Percentiles rank a stretch among this genome's conserved stretches.
These are phyloP conservation scores for Allium fistulosum DNA, from an alignment of 106 monocot genomes.

Conservation along the genomic window DNA sequence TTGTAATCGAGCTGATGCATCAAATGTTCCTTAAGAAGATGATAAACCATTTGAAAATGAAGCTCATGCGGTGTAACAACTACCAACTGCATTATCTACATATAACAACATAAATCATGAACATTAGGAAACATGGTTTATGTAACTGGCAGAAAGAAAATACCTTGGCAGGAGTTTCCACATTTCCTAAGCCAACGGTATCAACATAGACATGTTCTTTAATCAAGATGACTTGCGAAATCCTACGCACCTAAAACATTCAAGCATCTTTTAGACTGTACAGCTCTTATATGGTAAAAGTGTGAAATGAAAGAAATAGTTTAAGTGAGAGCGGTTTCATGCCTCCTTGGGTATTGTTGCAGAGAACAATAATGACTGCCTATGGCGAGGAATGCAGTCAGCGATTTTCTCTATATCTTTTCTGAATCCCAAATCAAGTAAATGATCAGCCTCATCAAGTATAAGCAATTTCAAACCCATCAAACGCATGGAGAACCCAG, in stretches of 20 bases:
- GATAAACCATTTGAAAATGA: slow-evolving; percentile 74
- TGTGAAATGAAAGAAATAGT: too few species aligned
- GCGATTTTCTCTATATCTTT: slow-evolving; percentile 95
- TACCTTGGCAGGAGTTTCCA: slow-evolving; percentile 85
- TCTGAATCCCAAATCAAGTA: slow-evolving; percentile 87
- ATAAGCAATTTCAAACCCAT: slow-evolving; percentile 90
- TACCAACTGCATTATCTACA: slow-evolving; percentile 65
- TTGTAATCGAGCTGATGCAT: slow-evolving; percentile 73
- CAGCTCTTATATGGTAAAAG: too few species aligned
- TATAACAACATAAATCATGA: slow-evolving; percentile 1
- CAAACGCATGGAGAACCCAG: slow-evolving; percentile 77
- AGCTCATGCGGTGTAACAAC: slow-evolving; percentile 71
- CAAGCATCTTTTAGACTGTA: too few species aligned
- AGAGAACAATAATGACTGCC: slow-evolving; percentile 84
- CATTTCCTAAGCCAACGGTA: slow-evolving; percentile 62
- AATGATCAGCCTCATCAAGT: slow-evolving; percentile 94
- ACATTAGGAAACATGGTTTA: background rate
- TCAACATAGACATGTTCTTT: slow-evolving; percentile 78
- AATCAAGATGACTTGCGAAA: slow-evolving; percentile 89
- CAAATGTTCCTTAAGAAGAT: slow-evolving; percentile 72
- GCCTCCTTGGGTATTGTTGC: slow-evolving; percentile 94
- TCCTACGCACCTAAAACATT: slow-evolving; percentile 61
- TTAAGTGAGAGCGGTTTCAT: background rate
- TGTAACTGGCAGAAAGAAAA: background rate
- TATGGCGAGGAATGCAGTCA: slow-evolving; percentile 83